Percentiles rank a stretch among this genome's conserved stretches.
Evolutionary conservation across 148 eudicot species (phyloP).

Genomic region (Camellia granthamiana): DNA sequence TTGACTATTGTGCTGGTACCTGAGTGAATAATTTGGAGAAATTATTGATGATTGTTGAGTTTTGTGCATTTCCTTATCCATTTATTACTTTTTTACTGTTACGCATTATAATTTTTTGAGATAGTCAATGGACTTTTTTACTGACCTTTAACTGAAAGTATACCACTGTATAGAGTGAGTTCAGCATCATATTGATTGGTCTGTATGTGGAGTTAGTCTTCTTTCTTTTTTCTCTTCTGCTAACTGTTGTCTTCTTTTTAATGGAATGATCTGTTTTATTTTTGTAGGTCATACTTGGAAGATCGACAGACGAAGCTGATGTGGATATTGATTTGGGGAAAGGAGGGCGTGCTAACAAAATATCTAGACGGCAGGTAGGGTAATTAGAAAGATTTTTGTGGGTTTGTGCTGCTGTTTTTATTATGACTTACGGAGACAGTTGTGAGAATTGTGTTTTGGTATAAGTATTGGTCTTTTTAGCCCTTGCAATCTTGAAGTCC

Average conservation of each 20-base stretch:
- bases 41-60: not conserved
- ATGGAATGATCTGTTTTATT: not conserved
- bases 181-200: not conserved
- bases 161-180: not conserved
- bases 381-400: constrained; percentile 2
- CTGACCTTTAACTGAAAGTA: not conserved
- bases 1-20: not conserved
- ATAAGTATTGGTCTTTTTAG: not conserved
- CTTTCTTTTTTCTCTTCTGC: constrained; percentile 1
- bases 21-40: not conserved
- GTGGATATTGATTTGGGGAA: constrained; percentile 84
- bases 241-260: constrained; percentile 1
- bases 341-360: constrained; percentile 77
- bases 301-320: constrained; percentile 66
- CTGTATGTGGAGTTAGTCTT: not conserved
- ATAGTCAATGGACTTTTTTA: not conserved
- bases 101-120: not conserved
- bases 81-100: not conserved
- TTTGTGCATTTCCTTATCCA: not conserved
- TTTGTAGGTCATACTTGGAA: constrained; percentile 75
- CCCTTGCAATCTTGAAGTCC: not conserved
- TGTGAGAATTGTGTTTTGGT: not conserved
- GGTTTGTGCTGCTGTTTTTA: not conserved
- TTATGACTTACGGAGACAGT: not conserved
- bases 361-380: constrained; percentile 88